Conservation (phyloP, 257 asterid genomes). For the Dorcoceras hygrometricum region DNA sequence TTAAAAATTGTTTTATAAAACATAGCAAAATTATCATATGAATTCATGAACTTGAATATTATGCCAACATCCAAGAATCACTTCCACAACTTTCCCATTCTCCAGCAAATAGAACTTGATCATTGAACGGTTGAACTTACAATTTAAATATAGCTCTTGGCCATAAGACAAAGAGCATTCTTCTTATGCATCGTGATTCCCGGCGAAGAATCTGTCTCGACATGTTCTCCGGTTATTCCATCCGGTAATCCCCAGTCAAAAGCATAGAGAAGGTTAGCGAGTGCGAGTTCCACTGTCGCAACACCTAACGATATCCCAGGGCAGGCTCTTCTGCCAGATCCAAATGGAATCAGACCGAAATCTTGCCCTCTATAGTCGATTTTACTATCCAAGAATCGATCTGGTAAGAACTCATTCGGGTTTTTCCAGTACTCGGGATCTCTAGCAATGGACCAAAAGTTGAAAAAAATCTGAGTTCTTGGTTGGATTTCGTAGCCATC, state of each 20-base stretch:
- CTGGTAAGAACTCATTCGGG: constrained; percentile 5
- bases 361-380: constrained; percentile 14
- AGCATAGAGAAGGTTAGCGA: constrained; percentile 8
- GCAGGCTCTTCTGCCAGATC: constrained; percentile 12
- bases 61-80: no score
- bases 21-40: no score
- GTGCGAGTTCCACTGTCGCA: constrained; percentile 2
- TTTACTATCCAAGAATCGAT: constrained; percentile 1
- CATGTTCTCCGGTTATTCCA: not conserved
- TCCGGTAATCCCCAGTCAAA: constrained; percentile 18
- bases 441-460: constrained; percentile 10
- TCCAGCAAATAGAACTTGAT: no score
- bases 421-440: constrained; percentile 16
- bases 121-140: no score
- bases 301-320: not conserved
- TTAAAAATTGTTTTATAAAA: no score
- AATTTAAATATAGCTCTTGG: not conserved
- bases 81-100: no score
- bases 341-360: constrained; percentile 10
- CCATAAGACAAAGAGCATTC: not conserved
- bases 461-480: not conserved
- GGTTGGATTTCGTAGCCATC: constrained; percentile 17
- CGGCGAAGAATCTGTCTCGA: not conserved
- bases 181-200: constrained; percentile 16
- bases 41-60: no score